Percentiles rank a stretch among this genome's conserved stretches.
Evolutionary conservation across 2,329 filamentous ascomycete species (phyloP).

Genomic region (Pleoardoris graminearum): DNA sequence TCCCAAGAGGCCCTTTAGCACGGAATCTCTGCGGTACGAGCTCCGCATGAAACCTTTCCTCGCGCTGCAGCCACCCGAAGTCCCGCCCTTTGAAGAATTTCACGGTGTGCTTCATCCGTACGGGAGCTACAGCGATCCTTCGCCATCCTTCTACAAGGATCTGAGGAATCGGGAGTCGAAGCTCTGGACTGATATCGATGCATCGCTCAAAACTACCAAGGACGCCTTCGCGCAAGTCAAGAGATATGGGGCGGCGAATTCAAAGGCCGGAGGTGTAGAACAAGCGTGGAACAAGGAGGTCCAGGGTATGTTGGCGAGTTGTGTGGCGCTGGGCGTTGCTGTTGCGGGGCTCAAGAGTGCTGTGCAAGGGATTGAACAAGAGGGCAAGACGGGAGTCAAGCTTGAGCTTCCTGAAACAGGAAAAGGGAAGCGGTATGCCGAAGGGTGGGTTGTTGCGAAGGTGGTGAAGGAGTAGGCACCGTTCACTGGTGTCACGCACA

Average conservation of each 20-base stretch:
- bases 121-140: slow-evolving; percentile 27
- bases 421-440: slow-evolving; percentile 47
- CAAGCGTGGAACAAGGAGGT: slow-evolving; percentile 44
- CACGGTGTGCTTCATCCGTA: slow-evolving; percentile 39
- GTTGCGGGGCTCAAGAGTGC: slow-evolving; percentile 29
- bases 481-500: too few relatives aligned
- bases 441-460: slow-evolving; percentile 53
- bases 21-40: slow-evolving; percentile 72
- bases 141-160: slow-evolving; percentile 9
- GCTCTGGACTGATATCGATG: slow-evolving; percentile 35
- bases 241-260: slow-evolving; percentile 38
- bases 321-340: slow-evolving; percentile 38
- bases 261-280: slow-evolving; percentile 43
- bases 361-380: slow-evolving; percentile 9
- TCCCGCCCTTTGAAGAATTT: slow-evolving; percentile 68
- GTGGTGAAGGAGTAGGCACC: slow-evolving; percentile 28
- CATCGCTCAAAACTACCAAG: slow-evolving; percentile 39
- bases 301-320: slow-evolving; percentile 35
- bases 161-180: slow-evolving; percentile 9
- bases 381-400: slow-evolving; percentile 26
- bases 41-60: slow-evolving; percentile 86
- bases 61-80: slow-evolving; percentile 66
- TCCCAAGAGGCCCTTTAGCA: slow-evolving; percentile 66
- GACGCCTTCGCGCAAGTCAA: slow-evolving; percentile 43
- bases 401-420: slow-evolving; percentile 44